These are phyloP conservation scores for Penicillium sp. DNA, from an alignment of 2,329 filamentous ascomycete genomes.

Conservation along the genomic window DNA sequence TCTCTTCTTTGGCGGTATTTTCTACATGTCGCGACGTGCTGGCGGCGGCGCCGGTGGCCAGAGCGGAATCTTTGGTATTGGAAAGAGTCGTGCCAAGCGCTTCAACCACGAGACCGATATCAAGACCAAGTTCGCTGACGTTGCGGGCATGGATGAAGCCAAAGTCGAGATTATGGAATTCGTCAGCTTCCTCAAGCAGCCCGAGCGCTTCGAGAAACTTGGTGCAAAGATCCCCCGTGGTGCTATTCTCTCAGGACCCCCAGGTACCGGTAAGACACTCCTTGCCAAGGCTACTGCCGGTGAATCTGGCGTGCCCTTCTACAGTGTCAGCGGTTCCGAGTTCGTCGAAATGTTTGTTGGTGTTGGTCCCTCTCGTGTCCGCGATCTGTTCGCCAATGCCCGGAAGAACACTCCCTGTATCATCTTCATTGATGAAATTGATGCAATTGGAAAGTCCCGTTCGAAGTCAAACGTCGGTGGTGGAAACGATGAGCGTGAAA, in stretches of 20 bases:
- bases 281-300: slow-evolving; percentile 96
- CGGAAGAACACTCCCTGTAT: slow-evolving; percentile 97
- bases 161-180: slow-evolving; percentile 99
- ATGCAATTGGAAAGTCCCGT: slow-evolving; percentile 90
- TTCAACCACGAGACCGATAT: slow-evolving; percentile 97
- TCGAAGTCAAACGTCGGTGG: slow-evolving; percentile 78
- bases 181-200: slow-evolving; percentile 92
- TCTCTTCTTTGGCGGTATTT: slow-evolving; percentile 75
- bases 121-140: slow-evolving; percentile 95
- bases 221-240: slow-evolving; percentile 97
- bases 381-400: slow-evolving; percentile 90
- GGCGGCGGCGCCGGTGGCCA: slow-evolving; percentile 61
- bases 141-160: slow-evolving; percentile 96
- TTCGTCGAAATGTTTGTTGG: slow-evolving; percentile 99
- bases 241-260: slow-evolving; percentile 93
- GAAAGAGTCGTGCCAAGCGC: slow-evolving; percentile 90
- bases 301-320: slow-evolving; percentile 95
- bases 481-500: slow-evolving; percentile 95
- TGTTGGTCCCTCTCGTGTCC: slow-evolving; percentile 91
- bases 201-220: slow-evolving; percentile 84
- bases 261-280: slow-evolving; percentile 96
- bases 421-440: slow-evolving; percentile 99
- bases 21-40: slow-evolving; percentile 74
- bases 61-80: slow-evolving; percentile 89
- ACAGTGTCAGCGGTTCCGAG: slow-evolving; percentile 95